Evolutionary conservation across 2,329 filamentous ascomycete genomes (phyloP).

Genomic region (Fusarium sp.): DNA sequence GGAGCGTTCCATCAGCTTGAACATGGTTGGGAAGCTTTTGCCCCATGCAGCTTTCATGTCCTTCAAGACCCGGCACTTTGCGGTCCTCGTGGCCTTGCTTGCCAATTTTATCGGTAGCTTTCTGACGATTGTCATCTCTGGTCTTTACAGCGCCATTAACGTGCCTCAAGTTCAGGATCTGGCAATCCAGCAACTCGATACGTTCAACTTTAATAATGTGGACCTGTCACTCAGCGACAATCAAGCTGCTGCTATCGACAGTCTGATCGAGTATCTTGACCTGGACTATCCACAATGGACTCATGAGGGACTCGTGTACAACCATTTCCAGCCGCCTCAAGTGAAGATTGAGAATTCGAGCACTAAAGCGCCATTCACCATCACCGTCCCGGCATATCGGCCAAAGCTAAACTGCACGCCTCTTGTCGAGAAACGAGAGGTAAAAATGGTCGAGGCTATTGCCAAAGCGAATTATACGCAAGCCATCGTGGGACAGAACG

Average conservation of each 20-base stretch:
- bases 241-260: conserved; percentile 39
- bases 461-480: conserved; percentile 2
- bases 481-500: conserved; percentile 8
- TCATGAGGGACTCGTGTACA: conserved; percentile 43
- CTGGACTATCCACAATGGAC: conserved; percentile 47
- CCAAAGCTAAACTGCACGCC: conserved; percentile 34
- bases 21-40: conserved; percentile 34
- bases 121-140: conserved; percentile 34
- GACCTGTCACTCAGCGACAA: conserved; percentile 36
- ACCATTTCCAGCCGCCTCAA: conserved; percentile 21
- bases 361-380: conserved; percentile 16
- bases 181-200: conserved; percentile 41
- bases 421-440: conserved; percentile 14
- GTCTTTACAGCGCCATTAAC: conserved; percentile 42
- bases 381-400: conserved; percentile 28
- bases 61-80: conserved; percentile 33
- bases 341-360: conserved; percentile 8
- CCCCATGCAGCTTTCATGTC: conserved; percentile 34
- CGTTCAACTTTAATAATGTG: conserved; percentile 37
- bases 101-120: conserved; percentile 34
- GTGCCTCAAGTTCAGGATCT: conserved; percentile 35
- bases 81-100: conserved; percentile 36
- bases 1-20: conserved; percentile 28
- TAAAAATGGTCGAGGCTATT: conserved; percentile 11
- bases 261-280: conserved; percentile 41